phyloP scores from a whole-genome alignment of 148 eudicot genomes.

The Rhododendron ferrugineum region DNA sequence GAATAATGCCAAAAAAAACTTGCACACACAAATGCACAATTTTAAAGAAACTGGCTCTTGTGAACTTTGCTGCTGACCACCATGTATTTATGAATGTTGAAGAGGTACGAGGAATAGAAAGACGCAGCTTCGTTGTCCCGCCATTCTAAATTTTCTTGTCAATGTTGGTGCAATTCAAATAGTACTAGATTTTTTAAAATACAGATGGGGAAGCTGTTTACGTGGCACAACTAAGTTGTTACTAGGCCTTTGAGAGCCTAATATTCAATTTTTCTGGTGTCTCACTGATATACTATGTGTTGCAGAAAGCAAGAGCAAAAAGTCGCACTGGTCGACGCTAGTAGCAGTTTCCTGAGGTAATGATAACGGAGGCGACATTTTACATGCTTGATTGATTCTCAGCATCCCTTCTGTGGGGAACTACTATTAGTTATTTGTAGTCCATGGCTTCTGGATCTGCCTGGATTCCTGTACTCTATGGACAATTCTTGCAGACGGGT shows the following conservation, averaged over 20 bases:
- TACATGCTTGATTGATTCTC: not conserved
- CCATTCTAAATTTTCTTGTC: not conserved
- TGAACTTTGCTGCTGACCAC: not conserved
- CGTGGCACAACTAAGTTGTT: not conserved
- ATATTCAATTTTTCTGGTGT: not conserved
- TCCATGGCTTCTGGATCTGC: not conserved
- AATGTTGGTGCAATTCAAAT: not conserved
- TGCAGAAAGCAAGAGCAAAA: slow-evolving; percentile 53
- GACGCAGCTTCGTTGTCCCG: not conserved
- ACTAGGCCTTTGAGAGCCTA: not conserved
- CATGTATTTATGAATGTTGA: not conserved
- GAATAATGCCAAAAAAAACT: not conserved
- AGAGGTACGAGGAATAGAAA: not conserved
- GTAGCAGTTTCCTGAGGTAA: not conserved
- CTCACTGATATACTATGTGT: not conserved
- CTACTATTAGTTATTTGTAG: not conserved
- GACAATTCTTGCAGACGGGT: not conserved
- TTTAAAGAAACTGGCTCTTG: not conserved
- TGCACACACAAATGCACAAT: not conserved
- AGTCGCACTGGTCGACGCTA: slow-evolving; percentile 46
- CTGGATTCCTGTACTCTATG: not conserved
- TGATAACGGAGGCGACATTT: not conserved
- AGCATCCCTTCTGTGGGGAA: not conserved
- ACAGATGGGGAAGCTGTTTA: not conserved
- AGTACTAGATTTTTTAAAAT: not conserved